phyloP scores from a whole-genome alignment of 306 rosid species.

The Trichosanthes cucumerina region DNA sequence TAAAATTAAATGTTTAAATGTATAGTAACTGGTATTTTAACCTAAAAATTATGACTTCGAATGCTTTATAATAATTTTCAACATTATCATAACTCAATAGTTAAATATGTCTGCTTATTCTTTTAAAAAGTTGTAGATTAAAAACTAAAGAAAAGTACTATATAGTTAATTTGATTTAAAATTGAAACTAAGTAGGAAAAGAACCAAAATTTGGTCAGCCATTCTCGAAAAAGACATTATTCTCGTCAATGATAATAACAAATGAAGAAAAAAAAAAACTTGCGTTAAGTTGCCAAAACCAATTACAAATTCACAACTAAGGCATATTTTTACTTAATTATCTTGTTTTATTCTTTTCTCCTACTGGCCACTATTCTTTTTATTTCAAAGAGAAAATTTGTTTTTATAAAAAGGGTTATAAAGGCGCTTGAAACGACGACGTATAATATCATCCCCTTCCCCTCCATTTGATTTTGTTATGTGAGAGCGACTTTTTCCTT shows the following conservation, averaged over 20 bases:
- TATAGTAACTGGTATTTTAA: too few species aligned
- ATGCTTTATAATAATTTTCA: neutral
- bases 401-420: neutral
- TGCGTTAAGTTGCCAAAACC: neutral
- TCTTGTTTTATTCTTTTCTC: neutral
- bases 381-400: neutral
- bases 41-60: too few species aligned
- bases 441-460: neutral
- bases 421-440: neutral
- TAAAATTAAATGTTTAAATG: too few species aligned
- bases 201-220: neutral
- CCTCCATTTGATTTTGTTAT: neutral
- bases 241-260: neutral
- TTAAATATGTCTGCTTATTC: too few species aligned
- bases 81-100: neutral
- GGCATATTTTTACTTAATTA: neutral
- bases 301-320: neutral
- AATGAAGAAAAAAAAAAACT: neutral
- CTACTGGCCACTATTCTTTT: neutral
- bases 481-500: neutral
- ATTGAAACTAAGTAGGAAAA: neutral
- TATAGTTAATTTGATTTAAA: neutral
- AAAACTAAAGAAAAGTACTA: neutral
- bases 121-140: too few species aligned
- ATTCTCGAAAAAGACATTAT: neutral